Conservation (phyloP, 2,329 filamentous ascomycete species). For the Aspergillus ibericus region DNA sequence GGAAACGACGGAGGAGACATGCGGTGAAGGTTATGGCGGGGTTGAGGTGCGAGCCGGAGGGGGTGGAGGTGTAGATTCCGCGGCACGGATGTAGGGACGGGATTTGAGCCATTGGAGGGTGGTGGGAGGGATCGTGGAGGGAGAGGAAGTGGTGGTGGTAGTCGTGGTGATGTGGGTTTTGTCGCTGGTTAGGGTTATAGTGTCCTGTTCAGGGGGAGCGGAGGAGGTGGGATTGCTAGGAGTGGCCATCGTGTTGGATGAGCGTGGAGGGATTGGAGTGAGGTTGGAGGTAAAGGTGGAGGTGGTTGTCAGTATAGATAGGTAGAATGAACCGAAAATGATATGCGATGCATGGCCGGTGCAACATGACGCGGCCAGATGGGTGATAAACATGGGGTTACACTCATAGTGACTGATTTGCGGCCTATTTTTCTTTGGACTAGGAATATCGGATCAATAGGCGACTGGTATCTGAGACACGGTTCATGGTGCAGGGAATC, state of each 20-base stretch:
- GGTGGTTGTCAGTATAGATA: background rate
- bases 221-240: background rate
- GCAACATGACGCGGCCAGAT: too few relatives aligned
- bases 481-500: too few relatives aligned
- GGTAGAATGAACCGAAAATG: too few relatives aligned
- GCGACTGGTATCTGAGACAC: too few relatives aligned
- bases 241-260: background rate
- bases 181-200: background rate
- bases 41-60: constrained; percentile 66
- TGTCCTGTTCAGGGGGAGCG: background rate
- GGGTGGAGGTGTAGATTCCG: constrained; percentile 63
- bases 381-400: too few relatives aligned
- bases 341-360: too few relatives aligned
- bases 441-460: too few relatives aligned
- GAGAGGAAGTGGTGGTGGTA: background rate
- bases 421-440: too few relatives aligned
- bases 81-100: constrained; percentile 55
- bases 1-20: constrained; percentile 67
- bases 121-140: too few relatives aligned
- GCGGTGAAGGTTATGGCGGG: constrained; percentile 70
- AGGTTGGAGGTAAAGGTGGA: background rate
- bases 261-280: background rate
- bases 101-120: constrained; percentile 55
- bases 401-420: too few relatives aligned
- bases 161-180: background rate